Evolutionary conservation across 768 basidiomycete species (phyloP).

Genomic region (Suillus brevipes): DNA sequence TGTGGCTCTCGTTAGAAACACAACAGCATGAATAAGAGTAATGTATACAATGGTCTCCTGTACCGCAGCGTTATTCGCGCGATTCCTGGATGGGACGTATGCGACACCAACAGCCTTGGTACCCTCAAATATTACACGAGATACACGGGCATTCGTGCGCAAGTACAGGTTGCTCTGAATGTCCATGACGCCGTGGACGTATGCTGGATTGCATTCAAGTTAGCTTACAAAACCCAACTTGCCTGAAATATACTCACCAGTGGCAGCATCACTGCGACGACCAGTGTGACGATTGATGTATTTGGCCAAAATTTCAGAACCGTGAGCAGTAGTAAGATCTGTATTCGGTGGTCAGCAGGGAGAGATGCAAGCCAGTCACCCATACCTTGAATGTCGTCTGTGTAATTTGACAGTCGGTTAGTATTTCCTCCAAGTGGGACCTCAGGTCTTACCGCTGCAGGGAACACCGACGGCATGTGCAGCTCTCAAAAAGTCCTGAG

Average conservation of each 20-base stretch:
- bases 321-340: slow-evolving; percentile 62
- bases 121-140: slow-evolving; percentile 71
- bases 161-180: slow-evolving; percentile 66
- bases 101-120: slow-evolving; percentile 71
- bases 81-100: slow-evolving; percentile 64
- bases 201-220: slow-evolving; percentile 43
- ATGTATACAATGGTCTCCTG: slow-evolving; percentile 54
- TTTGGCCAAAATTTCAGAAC: slow-evolving; percentile 73
- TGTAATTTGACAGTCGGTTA: background rate
- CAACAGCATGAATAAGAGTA: background rate
- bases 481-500: slow-evolving; percentile 70
- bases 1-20: slow-evolving; percentile 11
- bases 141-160: slow-evolving; percentile 65
- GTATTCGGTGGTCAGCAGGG: slow-evolving; percentile 3
- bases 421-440: background rate
- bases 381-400: slow-evolving; percentile 64
- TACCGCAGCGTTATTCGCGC: slow-evolving; percentile 49
- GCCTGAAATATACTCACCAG: slow-evolving; percentile 39
- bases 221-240: background rate
- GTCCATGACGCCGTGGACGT: slow-evolving; percentile 73
- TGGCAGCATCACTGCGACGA: slow-evolving; percentile 69
- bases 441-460: slow-evolving; percentile 52
- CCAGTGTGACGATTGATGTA: slow-evolving; percentile 77
- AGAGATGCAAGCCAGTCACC: background rate
- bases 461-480: slow-evolving; percentile 61